Evolutionary conservation across 225 moss, liverwort and hornwort genomes (phyloP), one percentile per base, ranked within the genome.

Genomic region (Bryum argenteum): DNA sequence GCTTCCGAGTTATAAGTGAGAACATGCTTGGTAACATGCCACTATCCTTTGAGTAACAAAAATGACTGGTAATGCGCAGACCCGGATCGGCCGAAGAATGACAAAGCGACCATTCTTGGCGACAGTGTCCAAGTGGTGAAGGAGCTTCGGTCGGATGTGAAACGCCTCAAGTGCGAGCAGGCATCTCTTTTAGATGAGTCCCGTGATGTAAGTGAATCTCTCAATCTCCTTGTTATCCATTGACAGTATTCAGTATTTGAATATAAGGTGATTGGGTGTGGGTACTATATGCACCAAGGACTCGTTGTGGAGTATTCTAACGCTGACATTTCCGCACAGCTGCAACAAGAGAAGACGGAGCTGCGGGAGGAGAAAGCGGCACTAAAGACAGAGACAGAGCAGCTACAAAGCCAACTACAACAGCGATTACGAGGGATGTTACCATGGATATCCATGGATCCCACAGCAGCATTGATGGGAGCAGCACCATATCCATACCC

Each of bases 21-120:
- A 33, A 33, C 33, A 33, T 6, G 33, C 33, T 33, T n/a, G n/a
- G 33, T 6, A 57, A 3, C 33, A 9, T 73, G 22, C 26, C 51
- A 51, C 56, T 23, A 54, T 47, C 19, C 16, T 40, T 1, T 44
- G 11, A 14, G 6, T 26, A 3, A 69, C 44, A 19, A 54, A 33
- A 52, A 13, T 28, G 23, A 57, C 10, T 58, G 19, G 13, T 43
- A 58, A 17, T 80, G 45, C 37, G 80, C 86, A 97, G 96, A 98
- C 64, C 97, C 97, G 55, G 97, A 98, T 82, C 91, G 97, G 52
- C 97, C 97, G 9, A 98, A 94, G 81, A 92, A 94, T 79, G 97
- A 98, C 75, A 98, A 98, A 76, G 97, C 94, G 17, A 98, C 97
- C 41, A 92, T 98, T 65, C 88, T 98, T 28, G 92, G 97, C 23